Evolutionary conservation across 805 yeast genomes (phyloP), one percentile per base, ranked within the genome.

Genomic region (Lachancea waltii): DNA sequence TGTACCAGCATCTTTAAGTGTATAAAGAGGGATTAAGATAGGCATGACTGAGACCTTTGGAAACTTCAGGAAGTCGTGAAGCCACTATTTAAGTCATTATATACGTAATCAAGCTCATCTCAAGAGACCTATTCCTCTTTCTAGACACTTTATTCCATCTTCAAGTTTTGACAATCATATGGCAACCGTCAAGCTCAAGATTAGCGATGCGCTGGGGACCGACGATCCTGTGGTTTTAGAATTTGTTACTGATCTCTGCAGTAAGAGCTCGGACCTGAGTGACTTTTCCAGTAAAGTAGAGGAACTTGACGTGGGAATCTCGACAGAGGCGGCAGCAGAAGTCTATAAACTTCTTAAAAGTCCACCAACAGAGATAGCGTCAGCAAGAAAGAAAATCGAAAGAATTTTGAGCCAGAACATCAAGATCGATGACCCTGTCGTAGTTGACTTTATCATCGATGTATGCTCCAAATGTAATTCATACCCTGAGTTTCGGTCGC

Each of bases 181-280:
- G 41, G 33, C 7, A 5, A 19, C 36, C 3, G 26, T 33, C 9
- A 35, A 45, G 19, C 35, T 36, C 14, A 30, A 50, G 25, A 51
- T 63, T 22, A 38, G 45, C 5, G 30, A 38, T 11, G 40, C 53
- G 7, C 40, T 58, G 1, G 73, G 69, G 7, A 52, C 63, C 3
- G 60, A 63, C 25, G 79, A 75, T 40, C 57, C 54, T 25, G 58
- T 64, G 5, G 60, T 73, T 16, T 70, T 76, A 1, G 73, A 70
- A 42, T 73, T 69, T 47, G 56, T 77, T 4, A 41, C 67, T 10
- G 64, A 65, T 40, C 47, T 76, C 7, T 63, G 63, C 43, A 45
- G 47, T 2, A 51, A 56, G 16, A 58, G 71, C 2, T 21, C 43
- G 3, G 53, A 60, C 13, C 41, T 55, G 1, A 48, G 48, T 5